These are phyloP conservation scores for Gossypium davidsonii DNA, from an alignment of 441 rosid species.

Conservation along the genomic window DNA sequence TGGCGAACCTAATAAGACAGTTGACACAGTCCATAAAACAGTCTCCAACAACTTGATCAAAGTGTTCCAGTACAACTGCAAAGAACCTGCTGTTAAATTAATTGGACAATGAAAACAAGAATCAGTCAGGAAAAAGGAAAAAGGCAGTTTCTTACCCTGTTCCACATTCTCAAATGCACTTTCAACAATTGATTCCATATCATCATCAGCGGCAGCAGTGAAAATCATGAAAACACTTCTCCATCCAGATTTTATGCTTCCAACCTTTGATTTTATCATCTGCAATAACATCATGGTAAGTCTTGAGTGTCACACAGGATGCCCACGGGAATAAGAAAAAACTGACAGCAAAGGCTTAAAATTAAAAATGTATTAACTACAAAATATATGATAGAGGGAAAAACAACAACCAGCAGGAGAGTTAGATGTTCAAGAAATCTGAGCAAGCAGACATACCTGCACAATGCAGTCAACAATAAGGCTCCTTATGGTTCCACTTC, in stretches of 20 bases:
- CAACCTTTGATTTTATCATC: constrained; percentile 99
- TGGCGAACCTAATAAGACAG: constrained; percentile 97
- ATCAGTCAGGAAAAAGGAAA: constrained; percentile 18
- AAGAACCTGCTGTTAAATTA: constrained; percentile 30
- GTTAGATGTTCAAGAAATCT: constrained; percentile 13
- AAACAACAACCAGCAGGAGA: neutral
- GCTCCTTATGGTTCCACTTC: constrained; percentile 78
- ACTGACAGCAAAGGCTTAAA: neutral
- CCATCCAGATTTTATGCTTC: constrained; percentile 99
- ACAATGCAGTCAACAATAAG: constrained; percentile 97
- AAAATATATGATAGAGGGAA: neutral
- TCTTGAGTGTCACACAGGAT: constrained; percentile 8
- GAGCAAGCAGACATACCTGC: constrained; percentile 52
- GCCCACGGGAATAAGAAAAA: neutral
- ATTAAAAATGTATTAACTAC: neutral
- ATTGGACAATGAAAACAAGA: constrained; percentile 9
- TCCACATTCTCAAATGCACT: constrained; percentile 99
- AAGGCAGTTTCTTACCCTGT: constrained; percentile 54
- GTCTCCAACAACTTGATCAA: constrained; percentile 98
- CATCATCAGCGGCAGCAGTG: constrained; percentile 97
- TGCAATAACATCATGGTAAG: constrained; percentile 32
- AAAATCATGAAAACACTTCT: constrained; percentile 97
- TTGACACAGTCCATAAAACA: constrained; percentile 99
- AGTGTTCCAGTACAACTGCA: constrained; percentile 98
- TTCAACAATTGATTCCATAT: constrained; percentile 87